Percentiles rank a stretch among this genome's conserved stretches.
These are phyloP conservation scores for Primulina tabacum DNA, from an alignment of 257 asterid genomes.

Conservation along the genomic window DNA sequence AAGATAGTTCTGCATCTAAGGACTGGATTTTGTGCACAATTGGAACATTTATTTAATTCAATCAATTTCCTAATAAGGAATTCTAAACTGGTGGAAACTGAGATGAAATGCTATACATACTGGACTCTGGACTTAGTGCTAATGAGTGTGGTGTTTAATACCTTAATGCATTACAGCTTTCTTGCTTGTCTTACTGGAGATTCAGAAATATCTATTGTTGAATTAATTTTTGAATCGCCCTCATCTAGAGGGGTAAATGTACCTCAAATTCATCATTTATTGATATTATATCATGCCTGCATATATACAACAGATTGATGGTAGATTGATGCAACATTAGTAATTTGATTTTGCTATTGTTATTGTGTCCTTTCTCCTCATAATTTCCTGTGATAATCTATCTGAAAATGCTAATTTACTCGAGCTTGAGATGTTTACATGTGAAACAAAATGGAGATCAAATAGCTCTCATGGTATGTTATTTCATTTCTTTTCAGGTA, in stretches of 20 bases:
- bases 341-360: conserved; percentile 12
- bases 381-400: conserved; percentile 12
- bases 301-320: not conserved
- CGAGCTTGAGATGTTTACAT: conserved; percentile 11
- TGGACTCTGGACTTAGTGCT: not conserved
- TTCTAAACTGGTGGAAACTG: conserved; percentile 17
- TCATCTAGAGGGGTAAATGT: not conserved
- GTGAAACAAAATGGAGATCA: conserved; percentile 11
- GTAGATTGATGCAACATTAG: conserved; percentile 2
- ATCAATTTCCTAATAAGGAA: not conserved
- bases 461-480: conserved; percentile 27
- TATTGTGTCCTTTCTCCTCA: conserved; percentile 9
- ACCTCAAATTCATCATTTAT: conserved; percentile 9
- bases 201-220: not conserved
- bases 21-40: conserved; percentile 4
- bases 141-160: conserved; percentile 1
- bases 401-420: conserved; percentile 1
- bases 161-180: not conserved
- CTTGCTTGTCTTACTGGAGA: not conserved
- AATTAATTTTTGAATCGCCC: conserved; percentile 12
- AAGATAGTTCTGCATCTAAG: conserved; percentile 32
- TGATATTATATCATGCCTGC: not conserved
- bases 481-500: conserved; percentile 56
- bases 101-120: conserved; percentile 15
- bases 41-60: conserved; percentile 8